Conservation (phyloP, 139 green algal genomes). For the Zygnema circumcarinatum region DNA sequence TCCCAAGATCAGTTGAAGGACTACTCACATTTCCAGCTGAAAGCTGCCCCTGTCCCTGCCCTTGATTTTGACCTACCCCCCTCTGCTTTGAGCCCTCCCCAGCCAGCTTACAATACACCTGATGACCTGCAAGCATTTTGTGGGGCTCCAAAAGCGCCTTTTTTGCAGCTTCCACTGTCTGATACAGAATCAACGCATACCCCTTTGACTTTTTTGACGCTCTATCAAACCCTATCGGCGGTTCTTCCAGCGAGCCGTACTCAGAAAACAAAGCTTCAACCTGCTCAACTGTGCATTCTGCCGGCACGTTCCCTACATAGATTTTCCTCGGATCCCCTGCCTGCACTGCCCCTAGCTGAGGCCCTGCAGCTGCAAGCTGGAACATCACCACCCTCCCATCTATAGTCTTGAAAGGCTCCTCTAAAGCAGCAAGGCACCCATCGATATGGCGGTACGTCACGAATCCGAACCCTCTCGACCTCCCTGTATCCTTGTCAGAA, state of each 20-base stretch:
- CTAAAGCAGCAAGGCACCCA: not conserved
- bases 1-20: too few relatives aligned
- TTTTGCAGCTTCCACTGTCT: slow-evolving; percentile 26
- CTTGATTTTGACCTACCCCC: not conserved
- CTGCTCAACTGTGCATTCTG: not conserved
- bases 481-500: slow-evolving; percentile 7
- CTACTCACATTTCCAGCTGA: not conserved
- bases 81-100: not conserved
- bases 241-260: slow-evolving; percentile 24
- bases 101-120: slow-evolving; percentile 32
- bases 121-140: slow-evolving; percentile 18
- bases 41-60: not conserved
- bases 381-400: slow-evolving; percentile 13
- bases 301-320: slow-evolving; percentile 24
- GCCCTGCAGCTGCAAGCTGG: slow-evolving; percentile 15
- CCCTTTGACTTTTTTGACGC: slow-evolving; percentile 5
- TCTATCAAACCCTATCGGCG: slow-evolving; percentile 36
- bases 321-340: slow-evolving; percentile 24
- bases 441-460: slow-evolving; percentile 1
- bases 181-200: slow-evolving; percentile 26
- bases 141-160: slow-evolving; percentile 10
- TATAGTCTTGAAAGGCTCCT: slow-evolving; percentile 19
- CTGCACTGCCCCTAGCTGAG: not conserved
- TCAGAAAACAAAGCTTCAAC: slow-evolving; percentile 6
- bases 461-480: slow-evolving; percentile 25